These are phyloP conservation scores for Trichophyton rubrum DNA, from an alignment of 2,329 filamentous ascomycete genomes.

Conservation along the genomic window DNA sequence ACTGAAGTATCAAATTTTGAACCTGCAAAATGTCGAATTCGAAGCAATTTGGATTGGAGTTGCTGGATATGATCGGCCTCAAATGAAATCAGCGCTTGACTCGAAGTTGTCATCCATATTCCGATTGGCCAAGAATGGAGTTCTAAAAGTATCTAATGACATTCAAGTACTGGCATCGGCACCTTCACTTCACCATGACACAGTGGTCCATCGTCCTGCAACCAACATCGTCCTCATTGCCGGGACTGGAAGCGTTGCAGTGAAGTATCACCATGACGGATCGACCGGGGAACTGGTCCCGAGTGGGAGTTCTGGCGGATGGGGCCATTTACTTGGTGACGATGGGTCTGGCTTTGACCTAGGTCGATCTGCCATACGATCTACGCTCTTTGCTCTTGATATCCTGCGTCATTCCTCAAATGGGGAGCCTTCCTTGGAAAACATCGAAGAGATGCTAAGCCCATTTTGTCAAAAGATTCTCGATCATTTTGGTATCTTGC, in stretches of 20 bases:
- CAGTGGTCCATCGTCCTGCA: constrained; percentile 6
- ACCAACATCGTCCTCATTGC: constrained; percentile 30
- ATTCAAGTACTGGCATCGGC: constrained; percentile 29
- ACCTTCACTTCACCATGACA: not conserved
- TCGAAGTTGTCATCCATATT: constrained; percentile 21
- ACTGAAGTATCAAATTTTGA: not conserved
- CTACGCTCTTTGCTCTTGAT: constrained; percentile 24
- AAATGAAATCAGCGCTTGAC: constrained; percentile 19
- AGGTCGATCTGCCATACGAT: constrained; percentile 26
- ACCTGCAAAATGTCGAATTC: constrained; percentile 14
- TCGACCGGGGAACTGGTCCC: constrained; percentile 15
- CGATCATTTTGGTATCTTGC: constrained; percentile 6
- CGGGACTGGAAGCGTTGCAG: constrained; percentile 35
- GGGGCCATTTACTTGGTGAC: constrained; percentile 35
- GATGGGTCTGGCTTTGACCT: constrained; percentile 34
- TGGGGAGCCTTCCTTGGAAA: not conserved
- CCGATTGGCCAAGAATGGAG: constrained; percentile 11
- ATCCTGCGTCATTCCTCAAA: constrained; percentile 7
- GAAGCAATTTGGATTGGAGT: constrained; percentile 29
- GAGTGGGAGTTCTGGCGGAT: constrained; percentile 31
- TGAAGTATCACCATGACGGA: constrained; percentile 23
- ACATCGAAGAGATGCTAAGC: not conserved
- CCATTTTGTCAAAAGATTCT: constrained; percentile 5
- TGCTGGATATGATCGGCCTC: constrained; percentile 30
- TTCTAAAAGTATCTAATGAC: constrained; percentile 28